Evolutionary conservation across 768 basidiomycete species (phyloP), one percentile per base, ranked within the genome.

Genomic region (Leucocoprinus sp.): DNA sequence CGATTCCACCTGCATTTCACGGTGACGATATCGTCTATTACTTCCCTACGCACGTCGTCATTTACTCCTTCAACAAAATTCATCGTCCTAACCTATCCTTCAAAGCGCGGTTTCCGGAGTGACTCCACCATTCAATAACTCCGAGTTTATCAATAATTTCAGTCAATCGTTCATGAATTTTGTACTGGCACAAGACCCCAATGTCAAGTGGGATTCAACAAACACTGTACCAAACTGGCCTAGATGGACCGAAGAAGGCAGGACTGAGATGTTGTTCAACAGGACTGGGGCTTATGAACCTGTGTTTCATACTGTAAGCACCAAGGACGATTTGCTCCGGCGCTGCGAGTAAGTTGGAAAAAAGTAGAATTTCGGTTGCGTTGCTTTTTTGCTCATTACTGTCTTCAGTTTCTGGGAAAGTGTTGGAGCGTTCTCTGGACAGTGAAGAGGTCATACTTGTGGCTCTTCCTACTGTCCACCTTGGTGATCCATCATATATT

Each of bases 241-340:
- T 0, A 27, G 29, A 9, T 71, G 63, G 60, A 41, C 38, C 1
- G 52, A 46, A 1, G 51, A 51, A 1, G 52, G 19, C 49, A n/a
- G 12, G 12, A 46, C 43, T 2, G 72, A 75, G 56, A 73, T 77
- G 69, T 44, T 73, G 6, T 77, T 75, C 53, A 75, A 72, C 47
- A 43, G 54, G 36, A 69, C 68, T 2, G 60, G 37, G 6, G 52
- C 51, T 0, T 57, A 54, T 9, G 45, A n/a, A 59, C 42, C 42
- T 2, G 42, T 35, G 21, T 28, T 28, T 28, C 27, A 28, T 6
- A 12, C 27, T 6, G 27, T 28, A 12, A 5, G 12, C 6, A 28
- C 27, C 27, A 12, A 28, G 6, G 27, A 28, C 6, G 27, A 12
- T 28, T 28, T 28, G 27, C 5, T 28, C 6, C 5, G 27, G 12